Evolutionary conservation across 2,329 filamentous ascomycete genomes (phyloP), one percentile per base, ranked within the genome.

Genomic region (Aspergillus hiratsukae): DNA sequence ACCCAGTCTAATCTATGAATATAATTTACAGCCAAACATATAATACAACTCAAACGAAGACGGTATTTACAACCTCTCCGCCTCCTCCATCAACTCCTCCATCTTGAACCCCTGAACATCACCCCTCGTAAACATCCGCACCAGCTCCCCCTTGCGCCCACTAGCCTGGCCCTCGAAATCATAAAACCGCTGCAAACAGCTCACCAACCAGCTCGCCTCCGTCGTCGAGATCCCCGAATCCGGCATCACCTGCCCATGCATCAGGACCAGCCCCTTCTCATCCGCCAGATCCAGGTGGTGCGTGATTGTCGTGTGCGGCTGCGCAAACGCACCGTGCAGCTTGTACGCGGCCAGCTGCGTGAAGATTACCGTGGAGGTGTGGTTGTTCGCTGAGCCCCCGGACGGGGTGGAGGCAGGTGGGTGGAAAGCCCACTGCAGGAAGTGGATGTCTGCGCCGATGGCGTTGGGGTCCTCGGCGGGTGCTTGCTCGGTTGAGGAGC

Each of bases 111-210:
- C 80, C 56, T 78, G 61, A 4, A 76, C 76, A 75, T 96, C 91
- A 0, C 93, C 94, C 23, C 78, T 80, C 0, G 83, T 87, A 73
- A 99, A 99, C 81, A 87, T 87, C 72, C 91, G 85, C 70, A 97
- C 73, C 70, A 99, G 71, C 73, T 82, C 82, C 69, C 81, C 84
- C 76, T 89, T 87, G 61, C 83, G 82, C 56, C 81, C 81, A 64
- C 64, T 73, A n/a, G 77, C 72, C 62, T 78, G 84, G 19, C 87
- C 85, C 72, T 77, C 58, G 75, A 82, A 75, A 55, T 78, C 77
- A 70, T 99, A 99, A 74, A 99, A 99, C 69, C 91, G 86, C 79
- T 99, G 94, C 76, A 99, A 77, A 65, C 91, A 94, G 85, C 97
- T 89, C 51, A 96, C 80, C 65, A 99, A 76, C 87, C 90, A 97